Evolutionary conservation across 176 grass and related monocot genomes (phyloP).

Genomic region (Stipa capillata): DNA sequence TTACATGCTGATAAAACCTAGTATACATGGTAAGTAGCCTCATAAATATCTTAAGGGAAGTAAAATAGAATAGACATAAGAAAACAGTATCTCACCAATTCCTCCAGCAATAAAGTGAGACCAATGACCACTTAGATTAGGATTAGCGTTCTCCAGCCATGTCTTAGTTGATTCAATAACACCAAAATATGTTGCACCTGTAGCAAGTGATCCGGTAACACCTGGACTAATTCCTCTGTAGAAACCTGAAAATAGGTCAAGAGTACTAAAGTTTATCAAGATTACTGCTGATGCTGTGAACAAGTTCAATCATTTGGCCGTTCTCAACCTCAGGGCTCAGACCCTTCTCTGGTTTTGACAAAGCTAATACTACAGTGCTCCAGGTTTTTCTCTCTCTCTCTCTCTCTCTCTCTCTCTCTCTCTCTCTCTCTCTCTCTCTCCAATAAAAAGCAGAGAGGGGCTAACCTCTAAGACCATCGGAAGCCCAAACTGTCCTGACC

Average conservation of each 20-base stretch:
- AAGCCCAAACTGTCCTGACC: slow-evolving; percentile 59
- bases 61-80: background rate
- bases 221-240: slow-evolving; percentile 81
- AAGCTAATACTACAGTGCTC: background rate
- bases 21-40: background rate
- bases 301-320: background rate
- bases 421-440: background rate
- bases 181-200: slow-evolving; percentile 84
- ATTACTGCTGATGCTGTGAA: background rate
- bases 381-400: too few species aligned
- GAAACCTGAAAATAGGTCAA: slow-evolving; percentile 46
- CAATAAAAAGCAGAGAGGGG: background rate
- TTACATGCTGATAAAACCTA: background rate
- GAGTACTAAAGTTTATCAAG: background rate
- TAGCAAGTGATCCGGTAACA: slow-evolving; percentile 81
- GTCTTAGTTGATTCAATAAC: slow-evolving; percentile 91
- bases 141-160: slow-evolving; percentile 77
- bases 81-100: slow-evolving; percentile 45
- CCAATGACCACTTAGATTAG: slow-evolving; percentile 65
- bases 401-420: too few species aligned
- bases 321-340: background rate
- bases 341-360: background rate
- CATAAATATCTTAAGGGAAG: background rate
- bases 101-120: slow-evolving; percentile 90
- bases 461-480: slow-evolving; percentile 71